phyloP scores from a whole-genome alignment of 129 eudicot genomes.

The Helianthus annuus region HanXRQr2.0-SUNRISE NC_035447.2:38811465-38811964 shows the following conservation, averaged over 20 bases:
- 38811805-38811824: not conserved
- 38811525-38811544: too few relatives aligned
- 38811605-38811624: too few relatives aligned
- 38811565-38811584: too few relatives aligned
- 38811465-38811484: too few relatives aligned
- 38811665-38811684: slow-evolving; percentile 27
- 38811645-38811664: slow-evolving; percentile 19
- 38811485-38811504: too few relatives aligned
- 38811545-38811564: too few relatives aligned
- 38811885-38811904: not conserved
- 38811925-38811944: too few relatives aligned
- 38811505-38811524: too few relatives aligned
- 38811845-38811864: slow-evolving; percentile 26
- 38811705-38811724: slow-evolving; percentile 42
- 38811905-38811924: not conserved
- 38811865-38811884: slow-evolving; percentile 11
- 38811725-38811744: slow-evolving; percentile 42
- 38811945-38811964: too few relatives aligned
- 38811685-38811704: slow-evolving; percentile 33
- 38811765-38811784: slow-evolving; percentile 29
- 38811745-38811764: slow-evolving; percentile 41
- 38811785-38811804: not conserved
- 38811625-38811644: too few relatives aligned
- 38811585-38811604: too few relatives aligned
- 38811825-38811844: not conserved